These are phyloP conservation scores for Geotrichum reessii DNA, from an alignment of 1,139 yeast species.

Conservation along the genomic window DNA sequence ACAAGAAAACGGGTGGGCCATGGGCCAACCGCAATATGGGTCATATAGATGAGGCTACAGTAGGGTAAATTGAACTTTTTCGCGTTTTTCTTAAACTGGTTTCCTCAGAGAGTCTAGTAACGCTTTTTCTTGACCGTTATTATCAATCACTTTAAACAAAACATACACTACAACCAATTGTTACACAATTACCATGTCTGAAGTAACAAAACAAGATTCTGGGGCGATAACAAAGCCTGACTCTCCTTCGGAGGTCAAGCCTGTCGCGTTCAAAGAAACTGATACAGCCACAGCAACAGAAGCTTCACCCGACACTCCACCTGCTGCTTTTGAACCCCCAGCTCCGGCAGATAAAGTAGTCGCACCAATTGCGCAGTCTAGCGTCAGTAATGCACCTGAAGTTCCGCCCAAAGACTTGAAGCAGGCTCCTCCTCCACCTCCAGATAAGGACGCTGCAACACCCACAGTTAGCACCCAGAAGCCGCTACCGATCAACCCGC, in stretches of 20 bases:
- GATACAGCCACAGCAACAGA: neutral
- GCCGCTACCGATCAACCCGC: constrained; percentile 9
- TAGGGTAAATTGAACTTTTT: neutral
- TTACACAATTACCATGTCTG: neutral
- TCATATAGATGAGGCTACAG: neutral
- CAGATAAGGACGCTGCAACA: neutral
- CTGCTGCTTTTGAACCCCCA: neutral
- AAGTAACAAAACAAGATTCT: neutral
- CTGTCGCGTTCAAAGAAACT: neutral
- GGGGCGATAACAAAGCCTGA: neutral
- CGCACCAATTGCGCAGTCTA: neutral
- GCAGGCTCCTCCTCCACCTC: neutral
- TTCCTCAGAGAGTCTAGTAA: neutral
- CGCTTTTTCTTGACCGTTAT: neutral
- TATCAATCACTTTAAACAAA: neutral
- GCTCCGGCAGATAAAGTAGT: neutral
- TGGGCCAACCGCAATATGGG: neutral
- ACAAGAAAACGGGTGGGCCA: neutral
- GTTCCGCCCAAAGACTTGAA: neutral
- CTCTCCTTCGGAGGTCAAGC: neutral
- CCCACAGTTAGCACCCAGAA: neutral
- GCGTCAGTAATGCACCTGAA: neutral
- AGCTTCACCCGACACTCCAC: neutral
- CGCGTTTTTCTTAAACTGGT: neutral
- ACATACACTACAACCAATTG: neutral